Evolutionary conservation across 495 filamentous ascomycete genomes (phyloP).

Genomic region (Neurospora cerealis): DNA sequence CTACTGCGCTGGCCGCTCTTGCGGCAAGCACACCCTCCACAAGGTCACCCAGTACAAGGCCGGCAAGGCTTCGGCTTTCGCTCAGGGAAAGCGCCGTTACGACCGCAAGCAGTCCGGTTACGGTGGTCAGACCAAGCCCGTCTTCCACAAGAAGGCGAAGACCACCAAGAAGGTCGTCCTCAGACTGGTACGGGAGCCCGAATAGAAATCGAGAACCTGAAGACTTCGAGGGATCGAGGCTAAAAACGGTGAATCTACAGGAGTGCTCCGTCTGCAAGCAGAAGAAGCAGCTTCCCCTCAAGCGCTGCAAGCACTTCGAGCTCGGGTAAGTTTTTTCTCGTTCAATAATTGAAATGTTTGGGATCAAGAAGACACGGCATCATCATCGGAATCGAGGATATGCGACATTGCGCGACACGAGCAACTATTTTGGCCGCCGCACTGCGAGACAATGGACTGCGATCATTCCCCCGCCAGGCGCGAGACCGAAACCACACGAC

Average conservation of each 20-base stretch:
- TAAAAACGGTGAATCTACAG: constrained; percentile 55
- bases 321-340: constrained; percentile 62
- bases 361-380: background rate
- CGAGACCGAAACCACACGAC: background rate
- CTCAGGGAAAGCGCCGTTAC: constrained; percentile 99
- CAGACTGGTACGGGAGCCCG: constrained; percentile 45
- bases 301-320: constrained; percentile 99
- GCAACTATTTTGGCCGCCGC: background rate
- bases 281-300: constrained; percentile 94
- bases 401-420: background rate
- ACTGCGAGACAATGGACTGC: background rate
- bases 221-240: constrained; percentile 3
- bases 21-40: constrained; percentile 90
- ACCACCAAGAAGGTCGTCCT: constrained; percentile 99
- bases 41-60: constrained; percentile 96
- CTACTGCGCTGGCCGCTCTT: constrained; percentile 87
- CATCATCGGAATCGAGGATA: background rate
- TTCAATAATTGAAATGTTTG: background rate
- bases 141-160: constrained; percentile 99
- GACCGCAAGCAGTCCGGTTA: constrained; percentile 99
- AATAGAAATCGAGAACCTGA: background rate
- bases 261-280: constrained; percentile 96
- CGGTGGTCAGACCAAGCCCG: constrained; percentile 99
- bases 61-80: constrained; percentile 75
- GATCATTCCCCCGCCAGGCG: background rate